Percentiles rank a stretch among this genome's conserved stretches.
These are phyloP conservation scores for Rhizomucor pusillus DNA, from an alignment of 371 early-diverging fungal genomes.

Conservation along the genomic window DNA sequence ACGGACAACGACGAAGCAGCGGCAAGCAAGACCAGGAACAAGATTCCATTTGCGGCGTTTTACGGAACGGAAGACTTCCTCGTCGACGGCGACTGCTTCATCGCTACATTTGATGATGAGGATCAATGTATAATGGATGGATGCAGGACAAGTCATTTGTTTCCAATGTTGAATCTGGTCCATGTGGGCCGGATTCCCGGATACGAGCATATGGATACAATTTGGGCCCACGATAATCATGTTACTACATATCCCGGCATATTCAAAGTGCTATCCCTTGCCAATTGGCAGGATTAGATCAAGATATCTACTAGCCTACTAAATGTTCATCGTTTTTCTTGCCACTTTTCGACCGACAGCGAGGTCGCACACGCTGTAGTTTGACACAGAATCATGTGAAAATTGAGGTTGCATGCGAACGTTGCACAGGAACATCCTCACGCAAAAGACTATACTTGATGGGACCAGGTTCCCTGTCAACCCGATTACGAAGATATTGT, in stretches of 20 bases:
- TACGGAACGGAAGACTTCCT: conserved; percentile 54
- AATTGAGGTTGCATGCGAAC: too few relatives aligned
- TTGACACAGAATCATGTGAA: too few relatives aligned
- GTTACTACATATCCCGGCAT: conserved; percentile 37
- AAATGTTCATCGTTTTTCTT: too few relatives aligned
- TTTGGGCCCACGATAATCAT: conserved; percentile 47
- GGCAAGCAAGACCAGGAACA: neutral
- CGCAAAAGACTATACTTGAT: too few relatives aligned
- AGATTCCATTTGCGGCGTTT: conserved; percentile 45
- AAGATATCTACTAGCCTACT: neutral
- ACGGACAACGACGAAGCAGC: neutral
- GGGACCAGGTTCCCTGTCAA: too few relatives aligned
- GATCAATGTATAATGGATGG: too few relatives aligned
- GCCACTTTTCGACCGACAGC: too few relatives aligned
- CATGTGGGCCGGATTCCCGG: conserved; percentile 48
- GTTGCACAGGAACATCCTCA: too few relatives aligned
- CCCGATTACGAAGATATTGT: too few relatives aligned
- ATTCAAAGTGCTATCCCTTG: conserved; percentile 15
- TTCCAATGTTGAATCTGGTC: conserved; percentile 39
- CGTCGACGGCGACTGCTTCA: conserved; percentile 47
- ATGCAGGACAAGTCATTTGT: conserved; percentile 7
- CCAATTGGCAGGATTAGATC: conserved; percentile 14
- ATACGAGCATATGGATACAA: conserved; percentile 61
- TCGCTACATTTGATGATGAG: conserved; percentile 33
- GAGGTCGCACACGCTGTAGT: too few relatives aligned